Base-by-base conservation (phyloP, 805 yeast species). In the Brettanomyces custersianus region DNA sequence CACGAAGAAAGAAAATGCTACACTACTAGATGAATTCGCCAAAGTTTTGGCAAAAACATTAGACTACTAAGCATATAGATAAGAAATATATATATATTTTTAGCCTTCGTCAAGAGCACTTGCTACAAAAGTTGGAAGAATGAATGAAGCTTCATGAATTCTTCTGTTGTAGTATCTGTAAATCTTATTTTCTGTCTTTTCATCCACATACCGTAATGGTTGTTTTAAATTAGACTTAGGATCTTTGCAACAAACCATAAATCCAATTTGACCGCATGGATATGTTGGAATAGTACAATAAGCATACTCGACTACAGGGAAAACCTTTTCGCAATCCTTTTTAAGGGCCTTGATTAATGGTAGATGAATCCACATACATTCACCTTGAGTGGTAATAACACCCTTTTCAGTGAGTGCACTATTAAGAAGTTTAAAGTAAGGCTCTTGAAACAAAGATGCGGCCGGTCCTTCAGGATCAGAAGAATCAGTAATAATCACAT, bases 391-490 rank as follows among this genome's bases (percentile, higher is more conserved):
- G 53, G 92, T 81, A 45, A 74, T 73, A 40, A 88, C 90, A 57
- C 98, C 98, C 58, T 85, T 76, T 45, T 77, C 92, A 41, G 94
- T 87, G 48, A 90, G 73, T n/a, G 97, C 96, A 44, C 77, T 80
- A 58, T 70, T 66, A 59, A 90, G 70, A 43, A 90, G 74, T 62
- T 80, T 72, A 60, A 88, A 90, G 71, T 90, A 90, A 20, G 87
- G 85, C 59, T 83, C 80, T 66, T 88, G 94, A 76, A 92, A 92
- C 35, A 90, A 72, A 25, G 85, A 70, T 61, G 80, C 96, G 34
- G 97, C 97, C 23, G 98, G 97, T 38, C 97, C 98, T 62, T 90
- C 97, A 34, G 97, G 97, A 62, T 90, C 97, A 23, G 96, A 85
- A 21, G 96, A 87, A 60, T 90, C 98, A 35, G 97, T 90, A 60